These are phyloP conservation scores for Penicillium thymicola DNA, from an alignment of 2,329 filamentous ascomycete genomes.

Conservation along the genomic window DNA sequence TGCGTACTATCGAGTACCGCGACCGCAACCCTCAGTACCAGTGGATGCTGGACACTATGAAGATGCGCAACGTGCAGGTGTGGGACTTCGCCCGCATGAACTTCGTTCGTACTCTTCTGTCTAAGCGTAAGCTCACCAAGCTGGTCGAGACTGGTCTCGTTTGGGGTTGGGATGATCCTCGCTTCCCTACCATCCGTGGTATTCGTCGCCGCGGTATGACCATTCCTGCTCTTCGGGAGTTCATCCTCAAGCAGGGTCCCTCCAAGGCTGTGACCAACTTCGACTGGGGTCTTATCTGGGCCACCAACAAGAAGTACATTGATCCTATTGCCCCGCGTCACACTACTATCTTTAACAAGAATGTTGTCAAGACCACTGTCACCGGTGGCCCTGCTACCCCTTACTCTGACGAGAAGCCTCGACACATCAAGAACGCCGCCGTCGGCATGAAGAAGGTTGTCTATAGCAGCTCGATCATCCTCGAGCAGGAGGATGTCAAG, in stretches of 20 bases:
- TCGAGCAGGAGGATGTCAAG: slow-evolving; percentile 84
- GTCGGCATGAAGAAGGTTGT: slow-evolving; percentile 83
- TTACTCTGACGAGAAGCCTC: slow-evolving; percentile 71
- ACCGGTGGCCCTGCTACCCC: slow-evolving; percentile 62
- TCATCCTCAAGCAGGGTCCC: slow-evolving; percentile 50
- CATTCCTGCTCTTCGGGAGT: slow-evolving; percentile 48
- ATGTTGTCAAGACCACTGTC: slow-evolving; percentile 68
- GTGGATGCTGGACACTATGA: slow-evolving; percentile 50
- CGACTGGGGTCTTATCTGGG: slow-evolving; percentile 51
- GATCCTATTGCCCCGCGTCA: slow-evolving; percentile 72
- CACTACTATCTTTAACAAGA: slow-evolving; percentile 68
- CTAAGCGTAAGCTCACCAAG: slow-evolving; percentile 52
- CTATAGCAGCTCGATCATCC: slow-evolving; percentile 69
- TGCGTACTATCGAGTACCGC: slow-evolving; percentile 61
- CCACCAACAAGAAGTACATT: slow-evolving; percentile 74
- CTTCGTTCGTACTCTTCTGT: slow-evolving; percentile 50
- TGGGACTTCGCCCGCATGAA: slow-evolving; percentile 55
- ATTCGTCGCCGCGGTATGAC: slow-evolving; percentile 51
- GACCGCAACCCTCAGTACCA: slow-evolving; percentile 52
- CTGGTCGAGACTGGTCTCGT: slow-evolving; percentile 48
- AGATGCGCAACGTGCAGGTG: slow-evolving; percentile 46
- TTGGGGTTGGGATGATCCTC: slow-evolving; percentile 52
- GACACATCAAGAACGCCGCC: slow-evolving; percentile 83
- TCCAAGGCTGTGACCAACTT: slow-evolving; percentile 50
- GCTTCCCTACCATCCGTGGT: slow-evolving; percentile 51